Conservation (phyloP, 1,284 basidiomycete genomes). For the Veloboletus limbatus region DNA sequence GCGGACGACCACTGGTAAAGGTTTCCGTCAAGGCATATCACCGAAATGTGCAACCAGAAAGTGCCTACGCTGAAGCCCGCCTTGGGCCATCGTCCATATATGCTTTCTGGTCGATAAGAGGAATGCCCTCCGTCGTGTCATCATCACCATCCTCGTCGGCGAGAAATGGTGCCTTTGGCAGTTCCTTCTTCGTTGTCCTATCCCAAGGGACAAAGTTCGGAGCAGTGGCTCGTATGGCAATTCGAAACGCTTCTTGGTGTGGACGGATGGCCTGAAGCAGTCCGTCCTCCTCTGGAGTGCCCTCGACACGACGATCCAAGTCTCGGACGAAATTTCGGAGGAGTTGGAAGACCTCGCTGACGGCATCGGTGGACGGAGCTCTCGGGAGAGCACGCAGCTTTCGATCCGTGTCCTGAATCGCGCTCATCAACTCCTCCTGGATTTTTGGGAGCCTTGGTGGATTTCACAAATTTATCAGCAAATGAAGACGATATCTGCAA, state of each 20-base stretch:
- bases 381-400: constrained; percentile 47
- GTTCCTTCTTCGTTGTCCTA: constrained; percentile 1
- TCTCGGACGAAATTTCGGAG: constrained; percentile 47
- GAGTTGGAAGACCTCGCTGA: constrained; percentile 50
- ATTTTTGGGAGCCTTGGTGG: constrained; percentile 60
- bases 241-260: constrained; percentile 46
- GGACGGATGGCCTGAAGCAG: constrained; percentile 54
- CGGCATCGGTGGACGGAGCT: constrained; percentile 52
- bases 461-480: neutral
- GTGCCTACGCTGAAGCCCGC: no score
- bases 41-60: no score
- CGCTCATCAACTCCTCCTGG: constrained; percentile 46
- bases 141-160: constrained; percentile 36
- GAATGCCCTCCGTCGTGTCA: constrained; percentile 11
- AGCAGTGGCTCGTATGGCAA: constrained; percentile 48
- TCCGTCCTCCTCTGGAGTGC: constrained; percentile 47
- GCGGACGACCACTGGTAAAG: no score
- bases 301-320: constrained; percentile 47
- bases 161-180: constrained; percentile 37
- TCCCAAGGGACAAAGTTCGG: constrained; percentile 46
- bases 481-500: neutral
- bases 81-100: no score
- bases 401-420: constrained; percentile 40
- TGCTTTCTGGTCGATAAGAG: no score
- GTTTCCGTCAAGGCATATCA: no score